phyloP scores from a whole-genome alignment of 2,329 filamentous ascomycete species.

The Beauveria scarabaeidicola region DNA sequence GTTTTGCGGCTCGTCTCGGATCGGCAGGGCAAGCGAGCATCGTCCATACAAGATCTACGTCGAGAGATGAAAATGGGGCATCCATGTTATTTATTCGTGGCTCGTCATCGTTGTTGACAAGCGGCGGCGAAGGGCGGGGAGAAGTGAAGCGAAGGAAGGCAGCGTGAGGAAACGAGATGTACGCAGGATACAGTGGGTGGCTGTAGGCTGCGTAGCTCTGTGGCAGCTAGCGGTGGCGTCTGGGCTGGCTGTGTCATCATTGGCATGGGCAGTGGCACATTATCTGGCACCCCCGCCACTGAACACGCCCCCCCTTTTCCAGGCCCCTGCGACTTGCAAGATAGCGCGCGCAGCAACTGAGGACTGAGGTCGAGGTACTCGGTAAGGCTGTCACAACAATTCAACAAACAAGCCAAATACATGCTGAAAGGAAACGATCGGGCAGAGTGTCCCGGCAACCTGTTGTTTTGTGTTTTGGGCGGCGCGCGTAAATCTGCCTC shows the following conservation, averaged over 20 bases:
- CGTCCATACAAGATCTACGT: not conserved
- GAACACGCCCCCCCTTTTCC: constrained; percentile 1
- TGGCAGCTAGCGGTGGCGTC: constrained; percentile 1
- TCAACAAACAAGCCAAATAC: not conserved
- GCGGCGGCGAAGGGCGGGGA: not conserved
- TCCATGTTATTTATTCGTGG: not conserved
- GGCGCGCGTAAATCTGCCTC: not conserved
- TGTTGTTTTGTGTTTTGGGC: not conserved
- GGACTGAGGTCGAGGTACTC: not conserved
- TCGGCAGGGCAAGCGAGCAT: not conserved
- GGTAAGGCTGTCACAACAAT: not conserved
- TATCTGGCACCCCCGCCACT: not conserved
- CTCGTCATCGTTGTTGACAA: not conserved
- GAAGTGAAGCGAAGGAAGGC: not conserved
- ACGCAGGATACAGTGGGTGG: not conserved
- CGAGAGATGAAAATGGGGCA: not conserved
- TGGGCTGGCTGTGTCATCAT: constrained; percentile 5
- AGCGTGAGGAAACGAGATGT: not conserved
- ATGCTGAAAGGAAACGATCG: not conserved
- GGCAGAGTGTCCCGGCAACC: not conserved
- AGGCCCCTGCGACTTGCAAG: constrained; percentile 6
- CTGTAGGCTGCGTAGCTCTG: not conserved
- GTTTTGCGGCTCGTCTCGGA: not conserved
- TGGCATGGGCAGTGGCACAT: not conserved
- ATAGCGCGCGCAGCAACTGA: not conserved